A percentile compares a stretch with the other conserved stretches of the same genome.
phyloP scores from a whole-genome alignment of 345 rosid species.

The Cardamine chenopodiifolia region DNA sequence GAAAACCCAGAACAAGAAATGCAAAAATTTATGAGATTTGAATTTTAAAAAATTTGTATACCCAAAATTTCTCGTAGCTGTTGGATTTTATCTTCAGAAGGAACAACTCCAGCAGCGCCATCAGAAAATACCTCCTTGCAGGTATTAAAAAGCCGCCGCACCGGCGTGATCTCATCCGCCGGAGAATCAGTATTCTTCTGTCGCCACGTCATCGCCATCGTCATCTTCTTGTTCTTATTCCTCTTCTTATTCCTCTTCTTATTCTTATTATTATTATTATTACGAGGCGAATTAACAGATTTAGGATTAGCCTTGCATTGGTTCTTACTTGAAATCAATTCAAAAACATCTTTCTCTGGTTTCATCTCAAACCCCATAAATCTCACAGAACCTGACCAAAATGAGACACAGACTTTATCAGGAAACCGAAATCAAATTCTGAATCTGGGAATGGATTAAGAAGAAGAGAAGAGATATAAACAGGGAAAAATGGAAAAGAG shows the following conservation, averaged over 20 bases:
- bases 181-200: conserved; percentile 28
- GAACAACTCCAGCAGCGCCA: conserved; percentile 57
- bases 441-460: conserved; percentile 4
- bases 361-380: conserved; percentile 71
- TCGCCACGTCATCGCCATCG: conserved; percentile 14
- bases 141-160: conserved; percentile 68
- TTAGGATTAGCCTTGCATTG: conserved; percentile 29
- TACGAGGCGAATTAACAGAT: conserved; percentile 9
- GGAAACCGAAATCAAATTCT: background rate
- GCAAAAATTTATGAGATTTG: background rate
- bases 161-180: conserved; percentile 28
- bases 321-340: conserved; percentile 36
- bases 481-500: background rate
- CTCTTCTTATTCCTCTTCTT: conserved; percentile 17
- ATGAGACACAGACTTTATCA: background rate
- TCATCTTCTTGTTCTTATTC: background rate
- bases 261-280: background rate
- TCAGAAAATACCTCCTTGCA: conserved; percentile 73
- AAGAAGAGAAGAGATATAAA: conserved; percentile 25
- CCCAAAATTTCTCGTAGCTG: conserved; percentile 69
- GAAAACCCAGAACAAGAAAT: background rate
- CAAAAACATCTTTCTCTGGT: conserved; percentile 48
- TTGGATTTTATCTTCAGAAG: conserved; percentile 62
- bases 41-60: conserved; percentile 28
- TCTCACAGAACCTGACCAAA: conserved; percentile 1